phyloP scores from a whole-genome alignment of 441 rosid species.

The Kokia cookei region DNA sequence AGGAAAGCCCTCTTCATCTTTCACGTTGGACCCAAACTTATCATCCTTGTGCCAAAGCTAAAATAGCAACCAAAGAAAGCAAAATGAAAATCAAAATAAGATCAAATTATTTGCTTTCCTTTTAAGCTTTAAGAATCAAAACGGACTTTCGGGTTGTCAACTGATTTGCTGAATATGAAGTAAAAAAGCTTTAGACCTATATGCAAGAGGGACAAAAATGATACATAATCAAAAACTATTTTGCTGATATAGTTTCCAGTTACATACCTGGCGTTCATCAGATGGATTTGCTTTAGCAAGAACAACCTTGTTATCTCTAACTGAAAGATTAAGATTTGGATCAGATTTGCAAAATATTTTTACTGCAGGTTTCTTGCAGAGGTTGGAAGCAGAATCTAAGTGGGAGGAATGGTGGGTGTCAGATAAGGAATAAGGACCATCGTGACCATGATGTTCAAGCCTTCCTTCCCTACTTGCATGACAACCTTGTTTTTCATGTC shows the following conservation, averaged over 20 bases:
- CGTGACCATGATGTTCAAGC: slow-evolving; percentile 12
- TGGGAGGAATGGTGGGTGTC: slow-evolving; percentile 24
- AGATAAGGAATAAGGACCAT: slow-evolving; percentile 36
- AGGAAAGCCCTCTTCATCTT: slow-evolving; percentile 74
- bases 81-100: neutral
- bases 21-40: slow-evolving; percentile 70
- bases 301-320: slow-evolving; percentile 56
- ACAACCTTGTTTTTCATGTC: slow-evolving; percentile 33
- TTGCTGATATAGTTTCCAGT: neutral
- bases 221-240: neutral
- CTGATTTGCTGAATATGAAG: no score
- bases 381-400: slow-evolving; percentile 22
- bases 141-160: no score
- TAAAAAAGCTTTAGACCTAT: no score
- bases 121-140: neutral
- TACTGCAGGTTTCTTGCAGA: slow-evolving; percentile 37
- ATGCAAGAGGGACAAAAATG: no score
- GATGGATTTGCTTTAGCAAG: slow-evolving; percentile 53
- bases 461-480: slow-evolving; percentile 21
- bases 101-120: neutral
- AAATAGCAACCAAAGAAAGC: neutral
- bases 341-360: slow-evolving; percentile 67
- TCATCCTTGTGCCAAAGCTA: slow-evolving; percentile 89
- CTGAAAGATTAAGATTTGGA: slow-evolving; percentile 47
- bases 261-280: slow-evolving; percentile 61